phyloP scores from a whole-genome alignment of 345 rosid genomes.

The Gossypium mustelinum region DNA sequence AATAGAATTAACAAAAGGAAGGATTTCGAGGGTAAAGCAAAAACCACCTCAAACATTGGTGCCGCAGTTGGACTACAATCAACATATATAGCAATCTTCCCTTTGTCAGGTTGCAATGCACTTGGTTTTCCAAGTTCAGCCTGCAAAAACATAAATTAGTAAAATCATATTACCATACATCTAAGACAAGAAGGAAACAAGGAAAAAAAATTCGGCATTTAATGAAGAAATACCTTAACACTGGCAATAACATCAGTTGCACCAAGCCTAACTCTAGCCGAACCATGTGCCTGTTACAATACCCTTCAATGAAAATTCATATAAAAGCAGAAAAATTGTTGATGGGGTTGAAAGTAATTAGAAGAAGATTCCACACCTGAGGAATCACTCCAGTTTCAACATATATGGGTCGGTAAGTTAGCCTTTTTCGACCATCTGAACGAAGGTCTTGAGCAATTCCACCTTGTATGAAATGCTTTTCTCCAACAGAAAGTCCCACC shows the following conservation, averaged over 20 bases:
- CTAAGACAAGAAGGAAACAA: neutral
- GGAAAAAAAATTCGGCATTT: neutral
- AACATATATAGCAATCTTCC: conserved; percentile 69
- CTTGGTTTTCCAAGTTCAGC: conserved; percentile 91
- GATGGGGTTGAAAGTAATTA: neutral
- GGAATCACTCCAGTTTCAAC: conserved; percentile 86
- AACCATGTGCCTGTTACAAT: conserved; percentile 72
- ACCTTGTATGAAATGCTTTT: conserved; percentile 64
- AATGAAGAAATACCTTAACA: conserved; percentile 61
- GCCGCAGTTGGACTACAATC: conserved; percentile 90
- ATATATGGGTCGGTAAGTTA: conserved; percentile 56
- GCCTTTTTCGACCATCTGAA: conserved; percentile 68
- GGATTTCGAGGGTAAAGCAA: neutral
- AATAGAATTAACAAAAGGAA: conserved; percentile 3
- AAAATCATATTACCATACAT: neutral
- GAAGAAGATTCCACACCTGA: conserved; percentile 44
- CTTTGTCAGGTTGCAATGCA: conserved; percentile 65
- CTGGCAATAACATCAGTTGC: conserved; percentile 89
- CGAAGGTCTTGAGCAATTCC: conserved; percentile 85
- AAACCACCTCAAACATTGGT: conserved; percentile 59
- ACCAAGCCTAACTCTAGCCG: conserved; percentile 75
- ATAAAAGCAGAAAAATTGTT: neutral
- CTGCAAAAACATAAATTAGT: conserved; percentile 33
- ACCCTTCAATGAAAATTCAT: conserved; percentile 1
- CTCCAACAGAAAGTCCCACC: conserved; percentile 80